Percentiles rank a stretch among this genome's conserved stretches.
Conservation (phyloP, 305 asterid species). For the Fraxinus xanthoxyloides region DNA sequence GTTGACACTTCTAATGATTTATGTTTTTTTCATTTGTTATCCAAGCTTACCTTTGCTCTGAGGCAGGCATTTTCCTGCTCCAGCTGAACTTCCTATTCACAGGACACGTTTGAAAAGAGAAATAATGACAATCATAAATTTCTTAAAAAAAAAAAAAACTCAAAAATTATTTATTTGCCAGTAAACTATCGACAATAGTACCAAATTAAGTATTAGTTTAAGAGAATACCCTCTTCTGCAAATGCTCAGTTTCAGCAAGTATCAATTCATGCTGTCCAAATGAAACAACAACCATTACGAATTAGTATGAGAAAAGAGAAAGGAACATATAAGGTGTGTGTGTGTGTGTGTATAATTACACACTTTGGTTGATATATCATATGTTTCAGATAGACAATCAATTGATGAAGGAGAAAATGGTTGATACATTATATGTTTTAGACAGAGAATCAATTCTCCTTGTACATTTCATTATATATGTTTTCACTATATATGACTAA, state of each 20-base stretch:
- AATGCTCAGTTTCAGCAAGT: constrained; percentile 63
- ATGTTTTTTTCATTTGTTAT: background rate
- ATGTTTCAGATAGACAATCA: background rate
- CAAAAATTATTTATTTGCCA: background rate
- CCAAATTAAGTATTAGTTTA: background rate
- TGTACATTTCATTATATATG: background rate
- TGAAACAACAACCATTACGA: background rate
- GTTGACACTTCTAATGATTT: background rate
- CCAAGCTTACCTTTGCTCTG: constrained; percentile 52
- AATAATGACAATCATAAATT: constrained; percentile 1
- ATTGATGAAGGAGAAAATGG: background rate
- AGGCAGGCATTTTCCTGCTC: constrained; percentile 79
- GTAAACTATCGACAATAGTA: background rate
- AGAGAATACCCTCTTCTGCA: constrained; percentile 68
- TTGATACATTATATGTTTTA: background rate
- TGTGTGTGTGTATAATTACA: background rate
- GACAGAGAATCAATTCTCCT: background rate
- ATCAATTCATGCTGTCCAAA: constrained; percentile 73
- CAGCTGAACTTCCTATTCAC: constrained; percentile 57
- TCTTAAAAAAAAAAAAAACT: background rate
- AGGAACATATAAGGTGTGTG: background rate
- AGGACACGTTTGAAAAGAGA: constrained; percentile 9
- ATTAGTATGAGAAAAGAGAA: background rate
- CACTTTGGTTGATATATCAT: background rate
- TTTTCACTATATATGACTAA: background rate